Evolutionary conservation across 441 rosid genomes (phyloP), one percentile per base, ranked within the genome.

Genomic region (Gossypium gossypioides): DNA sequence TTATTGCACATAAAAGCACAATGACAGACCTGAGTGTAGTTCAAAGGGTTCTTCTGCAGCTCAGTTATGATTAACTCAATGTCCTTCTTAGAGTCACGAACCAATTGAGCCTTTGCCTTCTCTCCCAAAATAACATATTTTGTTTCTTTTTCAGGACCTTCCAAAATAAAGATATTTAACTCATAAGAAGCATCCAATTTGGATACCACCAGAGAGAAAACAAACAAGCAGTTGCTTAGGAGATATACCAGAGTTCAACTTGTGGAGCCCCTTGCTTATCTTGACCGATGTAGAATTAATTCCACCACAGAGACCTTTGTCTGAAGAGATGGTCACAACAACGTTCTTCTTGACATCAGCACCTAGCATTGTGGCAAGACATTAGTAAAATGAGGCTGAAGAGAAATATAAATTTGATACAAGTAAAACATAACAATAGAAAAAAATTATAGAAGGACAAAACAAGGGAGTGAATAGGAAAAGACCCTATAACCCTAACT

Each of bases 271-370:
- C 82, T 78, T 92, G 97, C 97, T 87, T 68, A 77, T 78, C 82
- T 86, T 94, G 60, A 92, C 97, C 16, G 89, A 77, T 10, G 95
- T 94, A 60, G 97, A 88, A 86, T 94, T 91, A 68, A 94, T 94
- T 69, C 96, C 98, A 83, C 98, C 98, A 74, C 96, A 94, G 2
- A 94, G 91, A 81, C 98, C 98, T 84, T 94, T 94, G 86, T 94
- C 97, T 1, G 97, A 87, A 72, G 98, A 90, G 57, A 91, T 77
- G 24, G 97, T 91, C 29, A 94, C 88, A 63, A 94, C 77, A 18
- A 94, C 92, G 79, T 86, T 91, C 88, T 88, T 94, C 91, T 91
- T 91, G 18, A 87, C 96, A 76, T 89, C 96, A 83, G 86, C 85
- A 75, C 52, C 68, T 63, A 63, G 16, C 52, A 40, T 19, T 40